Conservation (phyloP, 192 early-diverging fungal genomes). For the Rhizoclosmatium sp. region DNA sequence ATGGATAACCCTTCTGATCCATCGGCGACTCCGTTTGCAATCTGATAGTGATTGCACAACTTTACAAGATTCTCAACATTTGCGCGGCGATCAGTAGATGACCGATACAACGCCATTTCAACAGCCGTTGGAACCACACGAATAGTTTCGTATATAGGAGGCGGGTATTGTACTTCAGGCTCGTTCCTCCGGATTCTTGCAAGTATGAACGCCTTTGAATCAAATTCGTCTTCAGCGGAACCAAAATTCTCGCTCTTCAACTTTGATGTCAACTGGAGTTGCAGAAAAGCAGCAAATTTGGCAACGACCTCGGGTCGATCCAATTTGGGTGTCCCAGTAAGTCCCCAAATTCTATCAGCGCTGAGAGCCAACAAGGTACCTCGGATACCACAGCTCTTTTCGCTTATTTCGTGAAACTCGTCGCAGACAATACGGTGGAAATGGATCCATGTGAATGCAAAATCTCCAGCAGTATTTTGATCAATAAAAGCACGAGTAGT, state of each 20-base stretch:
- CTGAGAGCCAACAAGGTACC: background rate
- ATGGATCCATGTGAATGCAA: conserved; percentile 30
- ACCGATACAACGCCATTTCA: conserved; percentile 24
- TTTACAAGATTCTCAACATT: conserved; percentile 22
- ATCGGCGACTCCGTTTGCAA: background rate
- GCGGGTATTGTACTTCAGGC: conserved; percentile 30
- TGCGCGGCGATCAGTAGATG: background rate
- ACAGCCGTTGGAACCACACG: conserved; percentile 20
- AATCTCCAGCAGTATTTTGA: background rate
- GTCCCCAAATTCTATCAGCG: conserved; percentile 32
- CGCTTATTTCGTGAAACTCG: conserved; percentile 36
- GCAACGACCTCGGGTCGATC: background rate
- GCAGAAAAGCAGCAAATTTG: conserved; percentile 27
- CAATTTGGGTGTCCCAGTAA: conserved; percentile 33
- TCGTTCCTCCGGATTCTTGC: conserved; percentile 34
- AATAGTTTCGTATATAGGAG: conserved; percentile 35
- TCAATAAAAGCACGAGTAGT: conserved; percentile 15
- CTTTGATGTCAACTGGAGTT: background rate
- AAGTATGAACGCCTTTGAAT: background rate
- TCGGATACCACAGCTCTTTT: conserved; percentile 10
- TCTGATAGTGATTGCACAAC: conserved; percentile 41
- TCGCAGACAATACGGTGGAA: conserved; percentile 39
- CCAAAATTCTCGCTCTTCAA: background rate
- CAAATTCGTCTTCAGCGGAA: background rate
- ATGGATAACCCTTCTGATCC: conserved; percentile 13